Percentiles rank a stretch among this genome's conserved stretches.
Evolutionary conservation across 148 eudicot species (phyloP).

Genomic region (Rhododendron ovatum): DNA sequence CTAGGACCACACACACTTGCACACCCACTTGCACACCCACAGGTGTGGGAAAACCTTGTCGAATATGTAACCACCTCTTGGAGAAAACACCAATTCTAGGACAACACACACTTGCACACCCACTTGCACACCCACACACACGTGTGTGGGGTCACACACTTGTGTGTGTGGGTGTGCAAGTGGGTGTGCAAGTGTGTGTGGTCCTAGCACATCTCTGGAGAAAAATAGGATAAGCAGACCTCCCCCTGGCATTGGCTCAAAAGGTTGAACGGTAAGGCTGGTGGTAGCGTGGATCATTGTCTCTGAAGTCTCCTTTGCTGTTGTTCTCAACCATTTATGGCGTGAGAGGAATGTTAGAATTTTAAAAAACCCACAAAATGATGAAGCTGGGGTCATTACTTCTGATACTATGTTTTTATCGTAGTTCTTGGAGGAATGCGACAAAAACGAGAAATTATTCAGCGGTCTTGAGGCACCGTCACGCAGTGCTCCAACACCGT

Average conservation of each 20-base stretch:
- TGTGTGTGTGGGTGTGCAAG: too few relatives aligned
- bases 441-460: not conserved
- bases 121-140: too few relatives aligned
- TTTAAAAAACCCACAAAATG: not conserved
- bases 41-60: too few relatives aligned
- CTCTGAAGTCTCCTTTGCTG: not conserved
- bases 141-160: too few relatives aligned
- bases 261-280: not conserved
- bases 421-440: not conserved
- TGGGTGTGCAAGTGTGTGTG: too few relatives aligned
- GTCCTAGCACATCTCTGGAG: too few relatives aligned
- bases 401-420: not conserved
- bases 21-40: too few relatives aligned
- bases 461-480: not conserved
- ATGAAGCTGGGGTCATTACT: not conserved
- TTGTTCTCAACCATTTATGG: not conserved
- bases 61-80: too few relatives aligned
- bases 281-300: not conserved
- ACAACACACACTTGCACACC: too few relatives aligned
- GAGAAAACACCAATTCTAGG: too few relatives aligned
- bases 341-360: not conserved
- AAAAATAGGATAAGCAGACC: not conserved
- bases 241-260: not conserved
- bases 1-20: too few relatives aligned
- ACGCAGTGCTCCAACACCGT: not conserved